Evolutionary conservation across 139 green algal species (phyloP).

Genomic region (Closterium sp.): DNA sequence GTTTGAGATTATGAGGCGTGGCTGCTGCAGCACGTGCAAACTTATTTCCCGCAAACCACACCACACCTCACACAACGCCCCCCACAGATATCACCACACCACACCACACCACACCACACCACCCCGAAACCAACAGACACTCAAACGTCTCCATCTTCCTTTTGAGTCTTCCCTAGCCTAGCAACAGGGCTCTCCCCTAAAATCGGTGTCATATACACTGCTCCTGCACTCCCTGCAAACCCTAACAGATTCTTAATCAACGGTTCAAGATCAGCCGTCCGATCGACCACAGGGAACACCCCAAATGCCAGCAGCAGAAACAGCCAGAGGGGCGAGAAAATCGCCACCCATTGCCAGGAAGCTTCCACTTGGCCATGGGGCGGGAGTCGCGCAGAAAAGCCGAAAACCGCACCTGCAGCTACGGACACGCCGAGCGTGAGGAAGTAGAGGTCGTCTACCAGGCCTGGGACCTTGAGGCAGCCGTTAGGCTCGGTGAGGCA

Average conservation of each 20-base stretch:
- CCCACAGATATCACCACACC: too few species aligned
- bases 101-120: background rate
- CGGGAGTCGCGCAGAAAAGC: slow-evolving; percentile 43
- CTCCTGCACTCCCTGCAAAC: slow-evolving; percentile 30
- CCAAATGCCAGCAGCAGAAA: slow-evolving; percentile 46
- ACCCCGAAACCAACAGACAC: background rate
- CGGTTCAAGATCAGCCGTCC: slow-evolving; percentile 33
- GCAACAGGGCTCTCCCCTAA: slow-evolving; percentile 13
- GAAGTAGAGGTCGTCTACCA: slow-evolving; percentile 54
- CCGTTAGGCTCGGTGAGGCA: slow-evolving; percentile 39
- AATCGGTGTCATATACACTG: slow-evolving; percentile 37
- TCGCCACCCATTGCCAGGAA: slow-evolving; percentile 48
- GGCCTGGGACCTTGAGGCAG: slow-evolving; percentile 39
- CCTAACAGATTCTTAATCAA: slow-evolving; percentile 22
- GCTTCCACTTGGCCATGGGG: slow-evolving; percentile 45
- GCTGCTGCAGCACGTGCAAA: too few species aligned
- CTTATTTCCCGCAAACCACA: too few species aligned
- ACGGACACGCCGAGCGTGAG: slow-evolving; percentile 48
- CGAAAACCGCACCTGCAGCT: slow-evolving; percentile 46
- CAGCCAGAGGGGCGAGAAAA: slow-evolving; percentile 40
- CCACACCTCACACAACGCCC: too few species aligned
- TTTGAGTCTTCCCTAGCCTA: background rate
- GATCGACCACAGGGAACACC: slow-evolving; percentile 22
- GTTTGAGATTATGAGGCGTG: too few species aligned
- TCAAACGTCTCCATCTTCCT: background rate